These are phyloP conservation scores for Cutaneotrichosporon curvatum DNA, from an alignment of 1,284 basidiomycete genomes.

Conservation along the genomic window DNA sequence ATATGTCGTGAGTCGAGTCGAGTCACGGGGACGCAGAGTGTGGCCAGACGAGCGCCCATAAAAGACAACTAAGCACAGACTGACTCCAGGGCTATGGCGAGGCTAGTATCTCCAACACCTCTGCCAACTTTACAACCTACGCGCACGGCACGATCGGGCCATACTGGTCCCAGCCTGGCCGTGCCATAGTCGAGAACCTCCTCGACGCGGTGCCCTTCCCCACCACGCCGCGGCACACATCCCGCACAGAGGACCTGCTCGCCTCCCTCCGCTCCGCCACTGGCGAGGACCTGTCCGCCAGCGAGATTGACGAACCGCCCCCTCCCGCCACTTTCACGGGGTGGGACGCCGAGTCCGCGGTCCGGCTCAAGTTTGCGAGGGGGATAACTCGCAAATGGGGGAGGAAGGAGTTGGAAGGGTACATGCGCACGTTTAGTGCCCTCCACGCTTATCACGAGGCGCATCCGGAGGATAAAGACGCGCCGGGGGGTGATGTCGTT, in stretches of 20 bases:
- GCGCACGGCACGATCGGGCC: constrained; percentile 52
- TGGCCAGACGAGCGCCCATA: background rate
- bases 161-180: constrained; percentile 73
- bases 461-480: constrained; percentile 55
- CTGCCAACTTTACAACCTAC: constrained; percentile 52
- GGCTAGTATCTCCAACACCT: constrained; percentile 62
- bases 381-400: constrained; percentile 58
- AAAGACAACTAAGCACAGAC: too few species aligned
- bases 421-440: constrained; percentile 66
- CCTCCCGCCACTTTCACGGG: constrained; percentile 24
- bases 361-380: constrained; percentile 32
- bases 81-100: constrained; percentile 64
- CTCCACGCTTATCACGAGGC: constrained; percentile 62
- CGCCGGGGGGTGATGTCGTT: constrained; percentile 55
- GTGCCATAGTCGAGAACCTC: constrained; percentile 65
- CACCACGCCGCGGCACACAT: constrained; percentile 17
- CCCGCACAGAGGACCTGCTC: constrained; percentile 12
- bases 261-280: constrained; percentile 36
- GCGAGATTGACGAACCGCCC: constrained; percentile 4
- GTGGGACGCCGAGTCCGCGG: constrained; percentile 25
- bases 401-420: constrained; percentile 60
- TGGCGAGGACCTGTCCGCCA: too few species aligned
- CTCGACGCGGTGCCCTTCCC: constrained; percentile 63
- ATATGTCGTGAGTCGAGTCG: constrained; percentile 57
- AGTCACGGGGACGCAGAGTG: too few species aligned